phyloP scores from a whole-genome alignment of 1,284 basidiomycete genomes.

The Heterobasidion parviporum region DNA sequence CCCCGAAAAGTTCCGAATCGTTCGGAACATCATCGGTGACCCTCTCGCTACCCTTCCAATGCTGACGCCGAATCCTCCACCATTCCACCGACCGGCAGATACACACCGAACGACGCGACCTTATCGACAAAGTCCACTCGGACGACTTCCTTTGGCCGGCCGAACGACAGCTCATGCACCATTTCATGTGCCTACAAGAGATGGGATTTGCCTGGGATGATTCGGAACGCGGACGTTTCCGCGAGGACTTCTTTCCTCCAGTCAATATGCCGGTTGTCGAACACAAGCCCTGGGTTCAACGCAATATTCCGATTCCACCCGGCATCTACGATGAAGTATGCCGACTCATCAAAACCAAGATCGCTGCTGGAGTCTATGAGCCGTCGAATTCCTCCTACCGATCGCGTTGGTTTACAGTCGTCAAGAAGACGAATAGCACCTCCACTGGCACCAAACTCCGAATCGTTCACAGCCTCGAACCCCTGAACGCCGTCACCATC shows the following conservation, averaged over 20 bases:
- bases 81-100: not conserved
- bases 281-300: not conserved
- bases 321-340: not conserved
- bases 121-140: not conserved
- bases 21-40: not conserved
- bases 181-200: not conserved
- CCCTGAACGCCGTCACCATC: not conserved
- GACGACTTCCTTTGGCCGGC: conserved; percentile 5
- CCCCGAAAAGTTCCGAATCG: not conserved
- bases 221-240: not conserved
- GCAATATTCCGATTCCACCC: not conserved
- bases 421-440: not conserved
- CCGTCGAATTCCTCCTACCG: not conserved
- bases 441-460: not conserved
- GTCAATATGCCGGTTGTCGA: not conserved
- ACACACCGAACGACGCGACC: not conserved
- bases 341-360: not conserved
- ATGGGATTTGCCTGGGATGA: not conserved
- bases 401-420: not conserved
- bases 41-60: not conserved
- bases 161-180: not conserved
- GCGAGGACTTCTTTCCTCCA: not conserved
- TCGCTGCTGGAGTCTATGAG: not conserved
- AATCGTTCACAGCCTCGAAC: not conserved
- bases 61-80: not conserved